These are phyloP conservation scores for Cladosporium cucumerinum DNA, from an alignment of 2,329 filamentous ascomycete species.

Conservation along the genomic window DNA sequence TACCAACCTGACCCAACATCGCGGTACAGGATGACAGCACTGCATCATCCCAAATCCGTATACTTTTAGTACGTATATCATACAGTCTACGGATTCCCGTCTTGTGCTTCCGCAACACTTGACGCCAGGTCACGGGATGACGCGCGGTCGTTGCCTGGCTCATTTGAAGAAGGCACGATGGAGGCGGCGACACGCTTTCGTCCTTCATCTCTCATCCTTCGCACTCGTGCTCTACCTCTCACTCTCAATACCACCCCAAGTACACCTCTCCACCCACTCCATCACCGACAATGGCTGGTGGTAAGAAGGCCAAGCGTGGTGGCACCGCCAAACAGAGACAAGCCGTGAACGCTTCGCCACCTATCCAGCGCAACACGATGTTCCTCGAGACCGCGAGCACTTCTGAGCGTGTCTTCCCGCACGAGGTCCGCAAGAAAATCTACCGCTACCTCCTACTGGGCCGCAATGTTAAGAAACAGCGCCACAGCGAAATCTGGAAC, in stretches of 20 bases:
- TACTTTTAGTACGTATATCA: neutral
- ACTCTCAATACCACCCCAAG: neutral
- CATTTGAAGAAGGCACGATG: neutral
- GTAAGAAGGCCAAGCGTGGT: neutral
- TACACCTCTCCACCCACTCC: neutral
- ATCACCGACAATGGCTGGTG: neutral
- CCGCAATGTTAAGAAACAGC: neutral
- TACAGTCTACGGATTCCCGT: neutral
- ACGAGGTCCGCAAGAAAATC: constrained; percentile 10
- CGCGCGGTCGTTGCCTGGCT: neutral
- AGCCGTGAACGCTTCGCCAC: too few relatives aligned
- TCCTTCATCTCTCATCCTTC: neutral
- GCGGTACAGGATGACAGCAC: neutral
- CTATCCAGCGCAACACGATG: neutral
- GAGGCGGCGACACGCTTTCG: neutral
- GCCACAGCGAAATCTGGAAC: neutral
- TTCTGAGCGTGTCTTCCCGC: constrained; percentile 1
- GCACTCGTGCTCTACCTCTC: neutral
- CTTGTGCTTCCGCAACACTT: neutral
- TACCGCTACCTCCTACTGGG: constrained; percentile 9
- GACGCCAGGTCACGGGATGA: neutral
- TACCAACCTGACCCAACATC: neutral
- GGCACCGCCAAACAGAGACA: neutral
- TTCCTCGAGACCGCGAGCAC: neutral
- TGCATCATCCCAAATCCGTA: too few relatives aligned